phyloP scores from a whole-genome alignment of 2,329 filamentous ascomycete species.

The Fusarium pilosicola region DNA sequence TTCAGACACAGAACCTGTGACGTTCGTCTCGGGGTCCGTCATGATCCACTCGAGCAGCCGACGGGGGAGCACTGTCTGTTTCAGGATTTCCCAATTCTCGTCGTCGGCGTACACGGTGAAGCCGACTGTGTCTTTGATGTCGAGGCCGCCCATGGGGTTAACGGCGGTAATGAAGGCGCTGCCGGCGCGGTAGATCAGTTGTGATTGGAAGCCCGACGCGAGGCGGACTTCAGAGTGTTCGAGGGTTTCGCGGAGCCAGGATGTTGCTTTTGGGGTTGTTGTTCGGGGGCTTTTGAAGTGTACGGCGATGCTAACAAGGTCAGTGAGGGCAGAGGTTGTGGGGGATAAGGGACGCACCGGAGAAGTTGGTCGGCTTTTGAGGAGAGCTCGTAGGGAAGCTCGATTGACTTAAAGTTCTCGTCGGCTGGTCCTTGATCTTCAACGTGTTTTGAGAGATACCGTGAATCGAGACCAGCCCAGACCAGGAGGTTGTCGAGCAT shows the following conservation, averaged over 20 bases:
- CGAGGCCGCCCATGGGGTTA: constrained; percentile 31
- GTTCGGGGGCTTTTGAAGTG: constrained; percentile 38
- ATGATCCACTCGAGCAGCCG: constrained; percentile 41
- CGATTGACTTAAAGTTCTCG: constrained; percentile 31
- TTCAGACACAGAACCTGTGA: constrained; percentile 15
- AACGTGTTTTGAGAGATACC: constrained; percentile 35
- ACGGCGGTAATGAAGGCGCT: constrained; percentile 20
- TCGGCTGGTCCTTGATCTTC: constrained; percentile 8
- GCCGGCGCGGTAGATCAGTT: constrained; percentile 21
- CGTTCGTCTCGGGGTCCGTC: constrained; percentile 27
- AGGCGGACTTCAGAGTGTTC: constrained; percentile 29
- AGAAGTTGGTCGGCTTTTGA: constrained; percentile 33
- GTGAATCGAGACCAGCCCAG: constrained; percentile 35
- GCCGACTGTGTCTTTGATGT: constrained; percentile 29
- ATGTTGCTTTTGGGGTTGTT: constrained; percentile 4
- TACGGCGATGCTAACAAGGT: constrained; percentile 19
- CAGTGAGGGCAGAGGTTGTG: fast-evolving
- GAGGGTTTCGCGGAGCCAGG: constrained; percentile 26
- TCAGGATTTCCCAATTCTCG: constrained; percentile 34
- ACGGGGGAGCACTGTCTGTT: constrained; percentile 29
- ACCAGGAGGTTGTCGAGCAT: constrained; percentile 29
- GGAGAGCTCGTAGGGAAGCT: constrained; percentile 24
- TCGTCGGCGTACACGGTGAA: constrained; percentile 34
- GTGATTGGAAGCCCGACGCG: constrained; percentile 3
- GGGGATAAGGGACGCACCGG: constrained; percentile 4